These are phyloP conservation scores for Meira nashicola DNA, from an alignment of 1,284 basidiomycete genomes.

Conservation along the genomic window DNA sequence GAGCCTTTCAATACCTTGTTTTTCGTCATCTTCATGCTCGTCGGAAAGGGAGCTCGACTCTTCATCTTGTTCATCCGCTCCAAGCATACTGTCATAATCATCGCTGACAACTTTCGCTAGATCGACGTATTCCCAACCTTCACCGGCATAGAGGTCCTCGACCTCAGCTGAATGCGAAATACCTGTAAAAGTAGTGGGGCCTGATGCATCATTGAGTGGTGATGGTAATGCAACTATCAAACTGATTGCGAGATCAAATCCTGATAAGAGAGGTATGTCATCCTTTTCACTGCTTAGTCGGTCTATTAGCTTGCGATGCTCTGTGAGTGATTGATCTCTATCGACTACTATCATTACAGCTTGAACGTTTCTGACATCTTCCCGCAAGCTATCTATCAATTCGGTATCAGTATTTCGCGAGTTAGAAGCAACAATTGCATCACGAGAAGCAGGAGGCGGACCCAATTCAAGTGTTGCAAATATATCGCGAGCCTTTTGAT, in stretches of 20 bases:
- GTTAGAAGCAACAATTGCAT: neutral
- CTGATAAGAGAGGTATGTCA: conserved; percentile 1
- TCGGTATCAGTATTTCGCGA: conserved; percentile 1
- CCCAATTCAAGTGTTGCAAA: conserved; percentile 10
- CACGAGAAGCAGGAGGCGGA: neutral
- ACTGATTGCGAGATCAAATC: conserved; percentile 20
- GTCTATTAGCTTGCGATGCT: conserved; percentile 1
- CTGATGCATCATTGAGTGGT: conserved; percentile 15
- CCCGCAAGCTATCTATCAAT: neutral
- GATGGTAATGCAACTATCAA: conserved; percentile 14
- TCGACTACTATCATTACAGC: conserved; percentile 14
- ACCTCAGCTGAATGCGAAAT: conserved; percentile 18
- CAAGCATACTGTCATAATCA: conserved; percentile 12
- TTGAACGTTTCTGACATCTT: conserved; percentile 10
- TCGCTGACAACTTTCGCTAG: conserved; percentile 6
- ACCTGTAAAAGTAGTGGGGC: neutral
- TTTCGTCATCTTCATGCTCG: conserved; percentile 20
- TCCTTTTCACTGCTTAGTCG: neutral
- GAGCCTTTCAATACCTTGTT: conserved; percentile 32
- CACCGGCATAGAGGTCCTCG: conserved; percentile 29
- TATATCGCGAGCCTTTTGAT: conserved; percentile 1
- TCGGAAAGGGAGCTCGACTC: conserved; percentile 4
- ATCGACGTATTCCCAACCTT: conserved; percentile 42
- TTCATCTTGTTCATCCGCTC: conserved; percentile 17
- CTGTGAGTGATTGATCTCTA: neutral